Percentiles rank a stretch among this genome's conserved stretches.
phyloP scores from a whole-genome alignment of 352 stramenopile genomes.

The Phytophthora fragariaefolia region DNA sequence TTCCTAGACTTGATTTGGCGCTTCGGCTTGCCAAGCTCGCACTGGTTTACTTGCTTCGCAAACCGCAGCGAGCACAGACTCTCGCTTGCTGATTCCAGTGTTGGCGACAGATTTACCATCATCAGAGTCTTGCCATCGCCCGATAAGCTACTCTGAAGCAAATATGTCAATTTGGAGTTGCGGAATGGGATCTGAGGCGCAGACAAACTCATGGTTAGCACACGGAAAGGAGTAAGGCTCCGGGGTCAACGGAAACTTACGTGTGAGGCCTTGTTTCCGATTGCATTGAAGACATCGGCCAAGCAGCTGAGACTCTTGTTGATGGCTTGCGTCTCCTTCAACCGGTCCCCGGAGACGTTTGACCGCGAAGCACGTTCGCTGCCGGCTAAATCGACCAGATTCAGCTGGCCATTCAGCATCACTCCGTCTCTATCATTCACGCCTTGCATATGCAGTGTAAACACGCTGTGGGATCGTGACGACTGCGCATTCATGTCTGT shows the following conservation, averaged over 20 bases:
- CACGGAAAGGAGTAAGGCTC: background rate
- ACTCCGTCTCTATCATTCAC: conserved; percentile 85
- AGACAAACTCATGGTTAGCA: conserved; percentile 2
- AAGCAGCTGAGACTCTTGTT: conserved; percentile 99
- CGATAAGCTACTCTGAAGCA: conserved; percentile 97
- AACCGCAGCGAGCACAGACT: conserved; percentile 98
- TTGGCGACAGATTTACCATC: conserved; percentile 98
- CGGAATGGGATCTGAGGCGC: conserved; percentile 92
- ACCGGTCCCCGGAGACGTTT: conserved; percentile 89
- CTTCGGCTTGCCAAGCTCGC: conserved; percentile 97
- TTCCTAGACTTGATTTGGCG: conserved; percentile 87
- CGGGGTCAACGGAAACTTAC: conserved; percentile 48
- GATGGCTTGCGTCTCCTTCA: conserved; percentile 98
- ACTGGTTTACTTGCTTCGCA: conserved; percentile 96
- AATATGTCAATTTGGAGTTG: conserved; percentile 99
- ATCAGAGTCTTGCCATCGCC: conserved; percentile 99
- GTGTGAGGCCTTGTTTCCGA: conserved; percentile 96
- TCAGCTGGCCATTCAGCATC: conserved; percentile 71
- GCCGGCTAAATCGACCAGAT: conserved; percentile 84
- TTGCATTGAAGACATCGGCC: conserved; percentile 98
- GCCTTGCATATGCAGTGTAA: conserved; percentile 78
- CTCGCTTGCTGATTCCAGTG: conserved; percentile 94
- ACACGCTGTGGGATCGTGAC: conserved; percentile 82
- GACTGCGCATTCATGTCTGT: conserved; percentile 96
- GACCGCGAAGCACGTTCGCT: conserved; percentile 85